Conservation (phyloP, 345 rosid genomes). For the Tarenaya hassleriana region DNA sequence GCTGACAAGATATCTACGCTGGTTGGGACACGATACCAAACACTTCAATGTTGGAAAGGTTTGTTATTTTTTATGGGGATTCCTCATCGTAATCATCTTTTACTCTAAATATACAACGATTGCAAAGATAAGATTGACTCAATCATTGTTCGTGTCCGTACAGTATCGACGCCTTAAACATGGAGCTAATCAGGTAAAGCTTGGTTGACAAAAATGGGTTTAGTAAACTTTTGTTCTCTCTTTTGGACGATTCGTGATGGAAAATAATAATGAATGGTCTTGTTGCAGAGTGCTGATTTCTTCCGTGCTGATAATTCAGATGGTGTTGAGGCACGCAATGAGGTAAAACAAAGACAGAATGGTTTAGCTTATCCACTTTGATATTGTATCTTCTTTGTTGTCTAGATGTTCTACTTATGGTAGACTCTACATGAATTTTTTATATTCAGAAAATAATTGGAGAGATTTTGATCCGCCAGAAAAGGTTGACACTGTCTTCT, state of each 20-base stretch:
- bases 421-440: conserved; percentile 15
- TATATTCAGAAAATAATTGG: conserved; percentile 19
- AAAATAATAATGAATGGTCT: conserved; percentile 18
- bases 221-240: conserved; percentile 6
- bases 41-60: conserved; percentile 99
- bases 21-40: conserved; percentile 99
- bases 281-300: conserved; percentile 88
- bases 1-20: conserved; percentile 95
- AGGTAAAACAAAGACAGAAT: conserved; percentile 45
- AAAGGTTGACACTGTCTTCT: conserved; percentile 39
- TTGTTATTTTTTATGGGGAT: conserved; percentile 6
- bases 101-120: conserved; percentile 5
- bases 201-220: not conserved
- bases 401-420: not conserved
- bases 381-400: conserved; percentile 10
- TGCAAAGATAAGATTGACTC: conserved; percentile 17
- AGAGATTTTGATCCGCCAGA: conserved; percentile 27
- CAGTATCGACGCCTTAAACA: conserved; percentile 99
- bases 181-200: conserved; percentile 78
- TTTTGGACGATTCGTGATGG: conserved; percentile 18
- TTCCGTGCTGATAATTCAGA: conserved; percentile 95
- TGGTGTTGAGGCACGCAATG: conserved; percentile 97
- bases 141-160: conserved; percentile 24
- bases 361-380: conserved; percentile 13
- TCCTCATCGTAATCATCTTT: conserved; percentile 12